Evolutionary conservation across 2,329 filamentous ascomycete genomes (phyloP).

Genomic region (Scytalidium sp.): DNA sequence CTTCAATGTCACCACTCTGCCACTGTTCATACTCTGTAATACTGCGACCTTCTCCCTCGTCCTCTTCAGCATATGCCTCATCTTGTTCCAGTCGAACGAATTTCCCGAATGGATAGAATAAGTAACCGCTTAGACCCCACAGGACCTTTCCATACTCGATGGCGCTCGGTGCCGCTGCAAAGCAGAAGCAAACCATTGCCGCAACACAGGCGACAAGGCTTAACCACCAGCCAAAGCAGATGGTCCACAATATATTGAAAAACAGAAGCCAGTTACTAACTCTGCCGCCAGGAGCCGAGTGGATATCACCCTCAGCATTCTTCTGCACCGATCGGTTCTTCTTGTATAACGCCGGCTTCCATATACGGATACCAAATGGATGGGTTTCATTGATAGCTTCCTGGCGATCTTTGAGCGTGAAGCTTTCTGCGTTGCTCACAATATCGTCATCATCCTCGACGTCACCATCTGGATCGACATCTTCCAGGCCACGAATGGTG

Average conservation of each 20-base stretch:
- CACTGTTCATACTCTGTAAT: constrained; percentile 99
- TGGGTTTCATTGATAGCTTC: constrained; percentile 98
- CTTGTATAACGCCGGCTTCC: constrained; percentile 98
- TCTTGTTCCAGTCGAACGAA: constrained; percentile 93
- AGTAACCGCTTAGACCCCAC: constrained; percentile 77
- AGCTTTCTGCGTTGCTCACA: constrained; percentile 91
- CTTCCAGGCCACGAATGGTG: constrained; percentile 29
- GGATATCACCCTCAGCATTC: constrained; percentile 93
- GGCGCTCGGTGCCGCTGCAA: constrained; percentile 76
- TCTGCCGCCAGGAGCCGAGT: constrained; percentile 85
- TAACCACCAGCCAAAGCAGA: constrained; percentile 97
- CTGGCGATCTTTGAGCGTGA: constrained; percentile 94
- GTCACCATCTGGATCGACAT: constrained; percentile 31
- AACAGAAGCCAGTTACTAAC: constrained; percentile 82
- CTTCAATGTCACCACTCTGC: constrained; percentile 96
- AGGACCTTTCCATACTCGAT: constrained; percentile 83
- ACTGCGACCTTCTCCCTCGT: constrained; percentile 91
- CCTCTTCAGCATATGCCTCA: constrained; percentile 90
- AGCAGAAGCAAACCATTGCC: constrained; percentile 73
- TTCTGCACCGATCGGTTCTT: constrained; percentile 96
- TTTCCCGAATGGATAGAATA: constrained; percentile 96
- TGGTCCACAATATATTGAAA: constrained; percentile 87
- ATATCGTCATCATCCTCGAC: constrained; percentile 65
- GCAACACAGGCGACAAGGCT: constrained; percentile 71
- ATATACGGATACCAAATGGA: constrained; percentile 96